Base-by-base conservation (phyloP, 2,329 filamentous ascomycete species). In the Aspergillus vadensis region DNA sequence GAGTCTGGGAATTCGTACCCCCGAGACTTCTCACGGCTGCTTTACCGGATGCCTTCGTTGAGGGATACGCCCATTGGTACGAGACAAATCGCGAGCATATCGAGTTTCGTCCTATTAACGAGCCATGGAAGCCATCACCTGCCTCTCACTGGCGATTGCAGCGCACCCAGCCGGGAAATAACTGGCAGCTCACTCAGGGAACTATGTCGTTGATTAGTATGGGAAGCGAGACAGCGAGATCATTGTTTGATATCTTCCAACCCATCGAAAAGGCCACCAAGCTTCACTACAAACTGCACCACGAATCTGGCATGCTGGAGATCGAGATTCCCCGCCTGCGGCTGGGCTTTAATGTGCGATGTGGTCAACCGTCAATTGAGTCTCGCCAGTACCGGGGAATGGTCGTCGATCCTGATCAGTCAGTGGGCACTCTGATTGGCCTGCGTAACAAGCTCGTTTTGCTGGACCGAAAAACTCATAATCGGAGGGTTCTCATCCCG, bases 361-460 rank as follows among this genome's bases (percentile, higher is more conserved):
- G 59, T 2, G 68, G 71, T 0, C 63, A 67, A 0, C 54, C 64
- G 0, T 44, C 47, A 0, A 61, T 86, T 2, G 57, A 66, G n/a
- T 86, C 81, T 0, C 78, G 76, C 5, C 79, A 87, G 58, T 83
- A 82, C 59, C 75, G 77, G 0, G 82, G 80, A 1, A 83, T 85
- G 79, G 63, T 67, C 0, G 65, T 88, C 2, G 82, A 86, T 62
- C 14, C 61, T 0, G 27, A 76, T 10, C 85, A 86, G 63, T 66
- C 69, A 2, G 67, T 85, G 2, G 81, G 76, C 0, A 80, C 82
- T 0, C 70, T 86, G 4, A 65, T 81, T 32, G 85, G 85, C 0
- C 73, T 87, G 0, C 27, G 65, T 1, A 82, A 74, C 65, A 83
- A 81, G 61, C 73, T 88, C 0, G 72, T 87, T 0, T 66, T 88